phyloP scores from a whole-genome alignment of 2,329 filamentous ascomycete genomes.

The Verticillium tricorpus region DNA sequence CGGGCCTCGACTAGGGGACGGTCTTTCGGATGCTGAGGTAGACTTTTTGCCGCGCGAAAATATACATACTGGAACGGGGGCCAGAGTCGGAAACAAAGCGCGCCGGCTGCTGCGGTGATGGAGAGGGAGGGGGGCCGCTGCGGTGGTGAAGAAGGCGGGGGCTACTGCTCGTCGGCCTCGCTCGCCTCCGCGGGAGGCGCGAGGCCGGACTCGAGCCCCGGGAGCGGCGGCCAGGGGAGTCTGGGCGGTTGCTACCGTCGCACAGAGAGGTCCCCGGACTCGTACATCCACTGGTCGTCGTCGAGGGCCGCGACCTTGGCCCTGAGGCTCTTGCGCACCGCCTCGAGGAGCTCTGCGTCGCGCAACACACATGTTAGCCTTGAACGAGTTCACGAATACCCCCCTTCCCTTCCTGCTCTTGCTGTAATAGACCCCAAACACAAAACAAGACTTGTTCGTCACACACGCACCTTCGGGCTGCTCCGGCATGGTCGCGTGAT shows the following conservation, averaged over 20 bases:
- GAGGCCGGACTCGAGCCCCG: not conserved
- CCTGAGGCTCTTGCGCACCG: constrained; percentile 64
- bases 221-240: not conserved
- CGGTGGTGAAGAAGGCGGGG: not conserved
- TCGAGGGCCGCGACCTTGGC: constrained; percentile 69
- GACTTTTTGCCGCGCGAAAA: not conserved
- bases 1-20: constrained; percentile 49
- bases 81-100: too few relatives aligned
- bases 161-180: not conserved
- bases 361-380: not conserved
- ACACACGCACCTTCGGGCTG: constrained; percentile 46
- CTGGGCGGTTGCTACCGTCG: constrained; percentile 1
- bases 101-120: too few relatives aligned
- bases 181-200: not conserved
- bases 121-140: not conserved
- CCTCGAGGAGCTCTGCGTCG: constrained; percentile 61
- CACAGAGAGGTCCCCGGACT: constrained; percentile 49
- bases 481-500: constrained; percentile 49
- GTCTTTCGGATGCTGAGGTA: not conserved
- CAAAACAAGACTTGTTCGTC: not conserved
- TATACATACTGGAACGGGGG: not conserved
- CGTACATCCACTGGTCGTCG: constrained; percentile 91
- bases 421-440: not conserved
- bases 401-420: not conserved
- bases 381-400: not conserved